phyloP scores from a whole-genome alignment of 345 rosid genomes.

The Isatis tinctoria region DNA sequence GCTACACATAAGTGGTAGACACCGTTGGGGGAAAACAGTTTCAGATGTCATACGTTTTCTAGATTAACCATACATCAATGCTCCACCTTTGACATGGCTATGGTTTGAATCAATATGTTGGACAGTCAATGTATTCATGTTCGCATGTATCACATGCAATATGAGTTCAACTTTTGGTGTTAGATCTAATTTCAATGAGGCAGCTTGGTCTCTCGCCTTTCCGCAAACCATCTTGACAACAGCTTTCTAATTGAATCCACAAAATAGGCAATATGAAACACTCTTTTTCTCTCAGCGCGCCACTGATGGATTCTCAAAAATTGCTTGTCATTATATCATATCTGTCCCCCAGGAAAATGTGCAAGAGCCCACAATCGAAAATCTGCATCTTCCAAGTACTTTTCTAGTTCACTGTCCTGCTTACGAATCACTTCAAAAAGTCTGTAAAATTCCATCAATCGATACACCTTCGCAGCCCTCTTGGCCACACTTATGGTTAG shows the following conservation, averaged over 20 bases:
- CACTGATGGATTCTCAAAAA: background rate
- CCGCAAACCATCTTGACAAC: background rate
- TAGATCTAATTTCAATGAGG: background rate
- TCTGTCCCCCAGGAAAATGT: background rate
- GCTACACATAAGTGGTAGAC: too few species aligned
- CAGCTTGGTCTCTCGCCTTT: background rate
- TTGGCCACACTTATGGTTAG: too few species aligned
- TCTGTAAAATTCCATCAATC: background rate
- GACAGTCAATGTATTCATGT: background rate
- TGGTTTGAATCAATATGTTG: background rate
- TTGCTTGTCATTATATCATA: background rate
- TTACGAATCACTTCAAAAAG: background rate
- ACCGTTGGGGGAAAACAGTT: too few species aligned
- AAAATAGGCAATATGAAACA: background rate
- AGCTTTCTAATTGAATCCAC: background rate
- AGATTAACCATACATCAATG: background rate
- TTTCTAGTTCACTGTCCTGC: background rate
- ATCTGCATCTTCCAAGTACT: background rate
- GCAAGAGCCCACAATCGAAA: background rate
- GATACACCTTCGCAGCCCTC: background rate
- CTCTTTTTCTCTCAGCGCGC: background rate
- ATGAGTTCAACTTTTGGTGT: background rate
- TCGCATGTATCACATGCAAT: background rate
- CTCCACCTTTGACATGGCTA: background rate
- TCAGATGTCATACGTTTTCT: too few species aligned